Evolutionary conservation across 2,329 filamentous ascomycete species (phyloP), one percentile per base, ranked within the genome.

Genomic region (Coleophoma cylindrospora): DNA sequence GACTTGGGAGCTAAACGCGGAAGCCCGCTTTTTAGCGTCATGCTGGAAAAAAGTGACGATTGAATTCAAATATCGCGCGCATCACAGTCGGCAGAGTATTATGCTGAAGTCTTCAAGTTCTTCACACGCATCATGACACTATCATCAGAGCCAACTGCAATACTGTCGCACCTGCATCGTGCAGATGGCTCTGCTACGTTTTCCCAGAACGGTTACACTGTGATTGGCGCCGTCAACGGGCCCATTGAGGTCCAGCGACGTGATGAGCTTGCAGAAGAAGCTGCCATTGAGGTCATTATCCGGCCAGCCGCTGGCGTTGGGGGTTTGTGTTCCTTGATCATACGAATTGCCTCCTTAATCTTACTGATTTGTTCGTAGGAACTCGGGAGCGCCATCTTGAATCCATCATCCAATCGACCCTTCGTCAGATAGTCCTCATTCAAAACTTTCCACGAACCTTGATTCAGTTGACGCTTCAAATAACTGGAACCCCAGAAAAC

Each of bases 181-280:
- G 80, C 88, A 22, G 89, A 95, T 66, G 89, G 89, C 54, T 95
- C 90, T 44, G 87, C 87, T 11, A 86, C 82, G 10, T 91, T 89
- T 66, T 82, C 86, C 2, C 78, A 84, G 60, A 76, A 81, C 50
- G 88, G 90, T 45, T 95, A 91, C 69, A 86, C 84, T 41, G 80
- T 97, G 56, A 81, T 95, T 48, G 88, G 87, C 50, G 86, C 89
- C 13, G 90, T 95, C 58, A 97, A 96, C 69, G 94, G 92, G 0
- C 94, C 94, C 14, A 82, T 97, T 58, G 94, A 99, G 72, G 89
- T 92, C 14, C 83, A 84, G 60, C 82, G 91, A 62, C 83, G 89
- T 61, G 92, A 99, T 65, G 90, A 97, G 68, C 82, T 94, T 58
- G 87, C 94, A 8, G 91, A 95, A 68, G 91, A 96, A 72, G 90